Conservation (phyloP, 768 basidiomycete genomes). For the Boletus barrowsii region DNA sequence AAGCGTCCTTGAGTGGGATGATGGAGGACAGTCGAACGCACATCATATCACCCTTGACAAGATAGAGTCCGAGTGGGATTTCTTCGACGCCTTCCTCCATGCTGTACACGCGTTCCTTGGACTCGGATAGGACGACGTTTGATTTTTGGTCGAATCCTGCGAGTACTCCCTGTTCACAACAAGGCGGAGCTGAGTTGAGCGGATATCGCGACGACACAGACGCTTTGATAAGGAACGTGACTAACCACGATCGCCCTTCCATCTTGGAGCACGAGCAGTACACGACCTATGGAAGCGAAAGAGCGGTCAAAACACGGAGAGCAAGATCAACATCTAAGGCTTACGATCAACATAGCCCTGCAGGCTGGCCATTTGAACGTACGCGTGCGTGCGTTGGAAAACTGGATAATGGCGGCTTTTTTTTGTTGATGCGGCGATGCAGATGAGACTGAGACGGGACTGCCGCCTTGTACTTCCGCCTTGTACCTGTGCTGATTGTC, state of each 20-base stretch:
- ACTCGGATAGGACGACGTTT: constrained; percentile 92
- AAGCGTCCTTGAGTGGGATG: not conserved
- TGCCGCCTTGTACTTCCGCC: too few relatives aligned
- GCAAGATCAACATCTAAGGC: constrained; percentile 22
- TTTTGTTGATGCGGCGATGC: not conserved
- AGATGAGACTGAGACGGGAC: not conserved
- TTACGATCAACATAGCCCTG: constrained; percentile 89
- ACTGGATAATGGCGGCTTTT: constrained; percentile 2
- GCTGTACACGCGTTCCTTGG: constrained; percentile 90
- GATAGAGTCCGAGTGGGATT: constrained; percentile 89
- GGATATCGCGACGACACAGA: too few relatives aligned
- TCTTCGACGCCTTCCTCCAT: constrained; percentile 92
- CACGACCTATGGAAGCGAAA: constrained; percentile 55
- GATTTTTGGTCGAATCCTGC: constrained; percentile 94
- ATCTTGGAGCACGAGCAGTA: constrained; percentile 93
- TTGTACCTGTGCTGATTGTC: too few relatives aligned
- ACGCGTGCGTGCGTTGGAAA: constrained; percentile 13
- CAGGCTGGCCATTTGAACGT: constrained; percentile 72
- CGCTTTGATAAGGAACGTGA: constrained; percentile 5
- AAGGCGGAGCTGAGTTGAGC: not conserved
- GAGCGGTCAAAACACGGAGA: not conserved
- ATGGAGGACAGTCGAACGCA: constrained; percentile 41
- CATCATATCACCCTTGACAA: constrained; percentile 99
- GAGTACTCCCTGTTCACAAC: constrained; percentile 68
- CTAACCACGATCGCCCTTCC: constrained; percentile 90